Conservation (phyloP, 805 yeast species). For the Pichia insulana region DNA sequence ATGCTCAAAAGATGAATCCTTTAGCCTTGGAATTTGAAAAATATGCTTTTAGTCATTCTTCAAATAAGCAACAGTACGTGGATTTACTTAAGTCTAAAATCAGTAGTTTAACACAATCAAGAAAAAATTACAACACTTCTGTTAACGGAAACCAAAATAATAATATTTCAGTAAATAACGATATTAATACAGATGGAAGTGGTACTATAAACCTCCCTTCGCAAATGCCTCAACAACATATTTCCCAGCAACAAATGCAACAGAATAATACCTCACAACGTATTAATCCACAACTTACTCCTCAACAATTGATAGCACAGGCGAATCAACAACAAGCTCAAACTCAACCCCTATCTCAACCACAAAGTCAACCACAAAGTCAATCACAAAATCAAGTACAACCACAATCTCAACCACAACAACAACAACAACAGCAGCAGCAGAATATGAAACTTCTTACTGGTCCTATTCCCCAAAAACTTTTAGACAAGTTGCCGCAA, state of each 20-base stretch:
- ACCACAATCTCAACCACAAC: slow-evolving; percentile 4
- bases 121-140: slow-evolving; percentile 19
- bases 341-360: slow-evolving; percentile 9
- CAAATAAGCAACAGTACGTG: slow-evolving; percentile 49
- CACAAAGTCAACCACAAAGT: slow-evolving; percentile 17
- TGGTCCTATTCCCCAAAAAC: slow-evolving; percentile 62
- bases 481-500: slow-evolving; percentile 60
- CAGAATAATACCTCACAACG: too few species aligned
- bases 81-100: slow-evolving; percentile 37
- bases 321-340: not conserved
- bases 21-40: slow-evolving; percentile 68
- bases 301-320: not conserved
- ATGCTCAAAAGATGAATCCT: slow-evolving; percentile 34
- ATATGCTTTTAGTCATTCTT: slow-evolving; percentile 50
- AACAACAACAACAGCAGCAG: slow-evolving; percentile 10
- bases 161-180: too few species aligned
- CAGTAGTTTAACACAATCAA: slow-evolving; percentile 30
- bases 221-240: slow-evolving; percentile 6
- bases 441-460: slow-evolving; percentile 41
- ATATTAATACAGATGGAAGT: too few species aligned
- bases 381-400: slow-evolving; percentile 20
- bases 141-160: slow-evolving; percentile 4
- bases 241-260: slow-evolving; percentile 21
- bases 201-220: slow-evolving; percentile 3
- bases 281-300: too few species aligned